These are phyloP conservation scores for Pleurozium schreberi DNA, from an alignment of 225 moss, liverwort and hornwort genomes.

Conservation along the genomic window DNA sequence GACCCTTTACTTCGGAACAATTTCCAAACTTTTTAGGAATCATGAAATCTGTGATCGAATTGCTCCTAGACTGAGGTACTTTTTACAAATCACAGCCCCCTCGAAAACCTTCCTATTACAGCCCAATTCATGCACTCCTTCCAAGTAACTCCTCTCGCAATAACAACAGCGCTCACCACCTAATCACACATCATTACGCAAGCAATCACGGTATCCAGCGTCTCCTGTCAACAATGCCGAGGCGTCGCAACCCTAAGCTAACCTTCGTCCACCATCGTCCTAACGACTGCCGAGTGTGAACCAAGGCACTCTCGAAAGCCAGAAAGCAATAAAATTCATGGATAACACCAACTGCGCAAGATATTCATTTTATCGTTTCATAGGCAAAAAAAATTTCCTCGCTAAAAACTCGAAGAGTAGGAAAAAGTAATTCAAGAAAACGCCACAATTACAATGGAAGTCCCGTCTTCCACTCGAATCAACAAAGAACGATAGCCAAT, in stretches of 20 bases:
- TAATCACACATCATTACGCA: background rate
- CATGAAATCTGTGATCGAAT: background rate
- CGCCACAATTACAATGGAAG: background rate
- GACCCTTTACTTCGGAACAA: background rate
- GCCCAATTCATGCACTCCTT: background rate
- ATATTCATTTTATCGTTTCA: background rate
- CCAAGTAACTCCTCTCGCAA: background rate
- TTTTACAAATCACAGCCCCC: background rate
- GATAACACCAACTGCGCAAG: background rate
- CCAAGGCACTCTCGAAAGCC: background rate
- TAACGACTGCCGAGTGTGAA: background rate
- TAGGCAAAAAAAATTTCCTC: background rate
- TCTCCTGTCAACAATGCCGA: background rate
- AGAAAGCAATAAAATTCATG: background rate
- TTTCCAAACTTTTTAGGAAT: background rate
- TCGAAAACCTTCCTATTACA: background rate
- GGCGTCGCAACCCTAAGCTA: background rate
- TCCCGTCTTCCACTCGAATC: background rate
- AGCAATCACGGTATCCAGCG: background rate
- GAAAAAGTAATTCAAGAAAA: background rate
- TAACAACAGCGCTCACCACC: background rate
- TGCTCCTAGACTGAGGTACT: background rate
- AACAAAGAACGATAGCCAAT: background rate
- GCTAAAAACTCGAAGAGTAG: background rate
- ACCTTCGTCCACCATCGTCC: background rate